Evolutionary conservation across 108 stramenopile genomes (phyloP).

Genomic region (Stephanodiscus triporus): DNA sequence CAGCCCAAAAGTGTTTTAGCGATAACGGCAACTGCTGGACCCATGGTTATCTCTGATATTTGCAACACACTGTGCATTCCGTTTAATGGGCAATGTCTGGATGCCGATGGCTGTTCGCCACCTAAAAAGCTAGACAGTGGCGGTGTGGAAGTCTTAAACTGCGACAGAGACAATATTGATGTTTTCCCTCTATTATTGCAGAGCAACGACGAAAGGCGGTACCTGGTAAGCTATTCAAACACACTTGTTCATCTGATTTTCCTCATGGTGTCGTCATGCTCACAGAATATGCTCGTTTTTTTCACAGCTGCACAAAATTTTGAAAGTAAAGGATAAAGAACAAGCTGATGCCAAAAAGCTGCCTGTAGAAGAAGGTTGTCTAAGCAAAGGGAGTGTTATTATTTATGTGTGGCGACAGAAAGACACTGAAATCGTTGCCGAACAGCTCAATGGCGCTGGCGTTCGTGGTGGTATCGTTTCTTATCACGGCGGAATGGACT

Average conservation of each 20-base stretch:
- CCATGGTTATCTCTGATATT: slow-evolving; percentile 85
- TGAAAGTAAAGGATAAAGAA: slow-evolving; percentile 45
- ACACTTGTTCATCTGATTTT: background rate
- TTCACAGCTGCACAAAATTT: slow-evolving; percentile 59
- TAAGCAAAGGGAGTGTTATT: slow-evolving; percentile 81
- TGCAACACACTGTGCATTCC: slow-evolving; percentile 74
- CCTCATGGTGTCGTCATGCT: background rate
- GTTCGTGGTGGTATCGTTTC: slow-evolving; percentile 74
- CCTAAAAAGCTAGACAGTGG: slow-evolving; percentile 18
- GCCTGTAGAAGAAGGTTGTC: slow-evolving; percentile 56
- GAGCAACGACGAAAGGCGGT: slow-evolving; percentile 69
- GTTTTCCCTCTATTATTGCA: slow-evolving; percentile 60
- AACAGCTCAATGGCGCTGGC: slow-evolving; percentile 63
- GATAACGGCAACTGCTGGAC: slow-evolving; percentile 93
- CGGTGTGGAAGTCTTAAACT: slow-evolving; percentile 67
- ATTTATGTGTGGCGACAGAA: slow-evolving; percentile 92
- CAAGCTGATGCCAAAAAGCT: slow-evolving; percentile 25
- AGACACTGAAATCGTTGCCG: slow-evolving; percentile 88
- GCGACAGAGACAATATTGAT: slow-evolving; percentile 87
- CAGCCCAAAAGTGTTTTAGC: slow-evolving; percentile 84
- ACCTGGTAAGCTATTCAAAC: slow-evolving; percentile 50
- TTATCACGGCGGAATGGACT: slow-evolving; percentile 91
- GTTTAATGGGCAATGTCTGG: too few species aligned
- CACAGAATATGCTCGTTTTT: background rate
- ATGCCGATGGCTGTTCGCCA: background rate